Evolutionary conservation across 345 rosid species (phyloP), one percentile per base, ranked within the genome.

Genomic region (Draba incana): DNA sequence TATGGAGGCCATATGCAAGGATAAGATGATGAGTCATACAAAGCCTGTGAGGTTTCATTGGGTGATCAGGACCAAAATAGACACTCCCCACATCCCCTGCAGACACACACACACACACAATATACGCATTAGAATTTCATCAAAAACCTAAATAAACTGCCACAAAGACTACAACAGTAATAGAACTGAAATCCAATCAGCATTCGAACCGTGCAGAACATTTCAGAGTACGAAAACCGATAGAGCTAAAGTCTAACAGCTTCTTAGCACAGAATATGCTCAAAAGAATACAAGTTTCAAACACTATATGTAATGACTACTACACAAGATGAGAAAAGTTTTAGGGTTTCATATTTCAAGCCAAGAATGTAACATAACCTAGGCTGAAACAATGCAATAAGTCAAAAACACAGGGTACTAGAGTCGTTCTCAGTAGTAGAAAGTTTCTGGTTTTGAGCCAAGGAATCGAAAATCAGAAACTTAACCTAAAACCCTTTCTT

Each of bases 1-100:
- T 79, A 77, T 95, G 98, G 42, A 95, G 98, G 2, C 88, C 96
- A 66, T 95, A 95, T 5, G 97, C 77, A 64, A 95, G 99, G 41
- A 95, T 92, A 39, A 95, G 89, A 83, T 95, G 99, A 75, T 92
- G 99, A 1, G 98, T 92, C 98, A 95, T 92, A 66, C 99, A 92
- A 48, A 89, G 92, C 74, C 99, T 79, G 75, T 95, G 98, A 1
- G 98, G 99, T 69, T 92, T 89, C 99, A 92, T 92, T 1, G 98
- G 99, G 81, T 94, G 99, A 72, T 95, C 86, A 0, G 98, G 97
- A 10, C 98, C 97, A 80, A 95, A 95, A 76, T 88, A 95, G 15
- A 95, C 98, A 9, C 77, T 88, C 24, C 98, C 99, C 64, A 86
- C 99, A 50, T 95, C 97, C 57, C 99, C 98, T 95, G 86, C 78